Evolutionary conservation across 2,329 filamentous ascomycete genomes (phyloP).

Genomic region (Ophiognomonia clavigignenti-juglandacearum): DNA sequence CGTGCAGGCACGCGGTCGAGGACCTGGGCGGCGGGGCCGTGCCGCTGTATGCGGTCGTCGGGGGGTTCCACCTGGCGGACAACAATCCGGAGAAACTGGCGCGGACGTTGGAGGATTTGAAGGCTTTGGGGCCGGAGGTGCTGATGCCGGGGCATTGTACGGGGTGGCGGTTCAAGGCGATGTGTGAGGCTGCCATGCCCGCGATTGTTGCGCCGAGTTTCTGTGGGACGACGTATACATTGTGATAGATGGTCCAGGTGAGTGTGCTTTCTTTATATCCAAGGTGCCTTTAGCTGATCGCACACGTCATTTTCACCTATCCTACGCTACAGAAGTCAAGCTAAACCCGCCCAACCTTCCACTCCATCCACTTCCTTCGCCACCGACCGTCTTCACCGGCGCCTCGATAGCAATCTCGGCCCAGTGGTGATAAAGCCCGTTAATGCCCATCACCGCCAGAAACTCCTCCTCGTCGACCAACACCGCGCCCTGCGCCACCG

Average conservation of each 20-base stretch:
- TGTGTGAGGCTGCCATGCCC: constrained; percentile 46
- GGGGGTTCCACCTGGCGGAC: constrained; percentile 49
- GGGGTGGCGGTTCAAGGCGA: constrained; percentile 50
- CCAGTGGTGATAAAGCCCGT: constrained; percentile 36
- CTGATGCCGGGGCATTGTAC: constrained; percentile 52
- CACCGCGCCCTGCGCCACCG: background rate
- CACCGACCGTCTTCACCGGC: constrained; percentile 34
- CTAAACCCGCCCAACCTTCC: constrained; percentile 27
- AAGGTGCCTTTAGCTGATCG: background rate
- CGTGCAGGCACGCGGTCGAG: constrained; percentile 38
- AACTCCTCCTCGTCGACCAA: constrained; percentile 32
- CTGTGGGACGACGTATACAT: constrained; percentile 37
- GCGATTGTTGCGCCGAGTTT: constrained; percentile 45
- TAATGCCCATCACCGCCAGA: constrained; percentile 35
- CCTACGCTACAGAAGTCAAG: constrained; percentile 20
- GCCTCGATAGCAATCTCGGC: constrained; percentile 40
- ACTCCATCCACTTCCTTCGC: constrained; percentile 25
- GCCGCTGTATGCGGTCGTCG: constrained; percentile 45
- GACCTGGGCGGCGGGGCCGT: constrained; percentile 25
- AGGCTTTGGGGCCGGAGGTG: constrained; percentile 39
- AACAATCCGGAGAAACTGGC: constrained; percentile 37
- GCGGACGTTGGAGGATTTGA: constrained; percentile 42
- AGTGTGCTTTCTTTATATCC: background rate
- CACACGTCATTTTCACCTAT: background rate
- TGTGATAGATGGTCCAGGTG: background rate